A percentile compares a stretch with the other conserved stretches of the same genome.
Conservation (phyloP, 495 filamentous ascomycete genomes). For the Aspergillus indologenus region DNA sequence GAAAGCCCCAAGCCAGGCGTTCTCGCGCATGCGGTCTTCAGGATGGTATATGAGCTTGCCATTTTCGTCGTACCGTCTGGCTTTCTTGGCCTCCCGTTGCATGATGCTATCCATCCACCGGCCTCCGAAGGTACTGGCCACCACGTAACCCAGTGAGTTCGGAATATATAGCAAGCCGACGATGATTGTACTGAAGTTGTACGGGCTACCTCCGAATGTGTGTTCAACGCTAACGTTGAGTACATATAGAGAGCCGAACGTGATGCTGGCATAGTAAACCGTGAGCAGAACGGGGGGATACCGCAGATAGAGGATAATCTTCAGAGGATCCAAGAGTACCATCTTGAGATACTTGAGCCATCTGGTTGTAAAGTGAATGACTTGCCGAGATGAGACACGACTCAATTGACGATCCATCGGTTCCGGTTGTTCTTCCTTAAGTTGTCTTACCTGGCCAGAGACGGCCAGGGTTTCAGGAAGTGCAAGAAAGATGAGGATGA, state of each 20-base stretch:
- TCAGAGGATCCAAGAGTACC: conserved; percentile 75
- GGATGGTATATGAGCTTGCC: conserved; percentile 70
- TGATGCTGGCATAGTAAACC: conserved; percentile 78
- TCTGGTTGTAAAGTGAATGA: conserved; percentile 53
- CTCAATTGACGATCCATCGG: conserved; percentile 38
- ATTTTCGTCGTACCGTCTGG: conserved; percentile 64
- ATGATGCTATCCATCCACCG: conserved; percentile 89
- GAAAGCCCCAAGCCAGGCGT: conserved; percentile 77
- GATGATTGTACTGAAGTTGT: conserved; percentile 69
- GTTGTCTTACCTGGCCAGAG: conserved; percentile 20
- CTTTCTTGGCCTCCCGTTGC: conserved; percentile 71
- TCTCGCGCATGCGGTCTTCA: conserved; percentile 88
- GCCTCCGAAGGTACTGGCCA: conserved; percentile 71
- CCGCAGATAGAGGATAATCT: conserved; percentile 71
- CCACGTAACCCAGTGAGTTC: conserved; percentile 72
- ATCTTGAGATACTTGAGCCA: conserved; percentile 57
- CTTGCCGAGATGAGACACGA: conserved; percentile 62
- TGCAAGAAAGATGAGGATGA: conserved; percentile 61
- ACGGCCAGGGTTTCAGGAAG: conserved; percentile 65
- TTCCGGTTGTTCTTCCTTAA: conserved; percentile 19
- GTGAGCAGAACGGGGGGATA: conserved; percentile 77
- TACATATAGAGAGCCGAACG: conserved; percentile 79
- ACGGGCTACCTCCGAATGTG: conserved; percentile 70
- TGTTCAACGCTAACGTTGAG: conserved; percentile 82
- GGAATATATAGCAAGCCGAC: conserved; percentile 82